phyloP scores from a whole-genome alignment of 495 filamentous ascomycete species.

The Pyrenopolyporus hunteri region DNA sequence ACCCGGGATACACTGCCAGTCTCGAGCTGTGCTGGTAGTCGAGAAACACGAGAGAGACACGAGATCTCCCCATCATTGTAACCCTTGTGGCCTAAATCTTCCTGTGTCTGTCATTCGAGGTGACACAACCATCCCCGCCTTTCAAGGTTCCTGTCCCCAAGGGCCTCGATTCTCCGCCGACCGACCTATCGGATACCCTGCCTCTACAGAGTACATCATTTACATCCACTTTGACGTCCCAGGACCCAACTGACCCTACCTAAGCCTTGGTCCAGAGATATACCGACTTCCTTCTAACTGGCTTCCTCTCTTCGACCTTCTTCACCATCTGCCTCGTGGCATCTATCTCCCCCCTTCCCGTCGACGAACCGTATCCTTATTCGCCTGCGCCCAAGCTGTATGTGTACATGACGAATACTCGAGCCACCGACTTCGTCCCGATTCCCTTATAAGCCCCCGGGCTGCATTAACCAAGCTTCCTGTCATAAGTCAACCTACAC shows the following conservation, averaged over 20 bases:
- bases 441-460: constrained; percentile 54
- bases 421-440: constrained; percentile 48
- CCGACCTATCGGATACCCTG: constrained; percentile 47
- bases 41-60: constrained; percentile 4
- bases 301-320: constrained; percentile 26
- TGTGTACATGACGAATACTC: constrained; percentile 57
- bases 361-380: constrained; percentile 20
- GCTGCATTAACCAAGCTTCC: constrained; percentile 50
- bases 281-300: constrained; percentile 33
- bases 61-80: constrained; percentile 7
- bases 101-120: constrained; percentile 34
- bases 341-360: constrained; percentile 23
- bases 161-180: constrained; percentile 39
- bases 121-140: constrained; percentile 46
- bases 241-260: constrained; percentile 20
- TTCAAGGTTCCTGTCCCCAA: constrained; percentile 41
- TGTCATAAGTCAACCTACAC: constrained; percentile 50
- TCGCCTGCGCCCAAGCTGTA: constrained; percentile 27
- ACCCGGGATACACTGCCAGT: neutral
- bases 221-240: constrained; percentile 43
- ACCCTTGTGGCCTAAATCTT: constrained; percentile 24
- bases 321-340: constrained; percentile 32
- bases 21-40: neutral
- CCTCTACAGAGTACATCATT: constrained; percentile 44
- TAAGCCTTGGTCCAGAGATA: constrained; percentile 31